Evolutionary conservation across 495 filamentous ascomycete genomes (phyloP).

Genomic region (Hypoxylon lienhwacheense): DNA sequence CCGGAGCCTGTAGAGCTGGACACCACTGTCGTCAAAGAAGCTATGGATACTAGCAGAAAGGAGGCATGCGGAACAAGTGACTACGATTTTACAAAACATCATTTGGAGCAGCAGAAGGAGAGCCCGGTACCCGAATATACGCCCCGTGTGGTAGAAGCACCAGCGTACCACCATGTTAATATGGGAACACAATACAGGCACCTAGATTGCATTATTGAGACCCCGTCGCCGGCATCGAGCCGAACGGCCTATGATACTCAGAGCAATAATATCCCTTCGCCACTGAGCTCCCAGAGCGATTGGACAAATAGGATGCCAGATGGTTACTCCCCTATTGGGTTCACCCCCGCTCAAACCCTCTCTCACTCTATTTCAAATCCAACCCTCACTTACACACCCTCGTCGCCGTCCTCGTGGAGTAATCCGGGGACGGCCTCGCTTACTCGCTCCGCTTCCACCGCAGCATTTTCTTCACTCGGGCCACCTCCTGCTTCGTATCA

Average conservation of each 20-base stretch:
- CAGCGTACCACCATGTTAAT: slow-evolving; percentile 41
- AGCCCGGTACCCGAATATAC: slow-evolving; percentile 45
- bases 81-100: slow-evolving; percentile 50
- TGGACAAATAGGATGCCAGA: slow-evolving; percentile 44
- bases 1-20: slow-evolving; percentile 55
- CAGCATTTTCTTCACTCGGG: slow-evolving; percentile 34
- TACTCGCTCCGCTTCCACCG: slow-evolving; percentile 40
- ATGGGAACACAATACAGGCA: slow-evolving; percentile 45
- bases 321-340: slow-evolving; percentile 46
- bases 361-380: slow-evolving; percentile 36
- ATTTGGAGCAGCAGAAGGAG: slow-evolving; percentile 49
- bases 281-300: slow-evolving; percentile 47
- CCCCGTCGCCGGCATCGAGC: slow-evolving; percentile 46
- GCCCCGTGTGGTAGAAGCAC: slow-evolving; percentile 21
- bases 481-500: slow-evolving; percentile 45
- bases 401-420: slow-evolving; percentile 41
- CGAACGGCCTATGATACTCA: slow-evolving; percentile 47
- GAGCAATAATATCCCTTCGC: slow-evolving; percentile 49
- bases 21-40: slow-evolving; percentile 41
- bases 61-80: slow-evolving; percentile 38
- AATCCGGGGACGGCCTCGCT: slow-evolving; percentile 41
- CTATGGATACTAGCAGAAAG: slow-evolving; percentile 41
- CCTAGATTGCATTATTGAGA: slow-evolving; percentile 32
- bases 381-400: slow-evolving; percentile 39
- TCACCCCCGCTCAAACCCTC: slow-evolving; percentile 36